Evolutionary conservation across 352 stramenopile species (phyloP).

Genomic region (Globisporangium acanthophoron): DNA sequence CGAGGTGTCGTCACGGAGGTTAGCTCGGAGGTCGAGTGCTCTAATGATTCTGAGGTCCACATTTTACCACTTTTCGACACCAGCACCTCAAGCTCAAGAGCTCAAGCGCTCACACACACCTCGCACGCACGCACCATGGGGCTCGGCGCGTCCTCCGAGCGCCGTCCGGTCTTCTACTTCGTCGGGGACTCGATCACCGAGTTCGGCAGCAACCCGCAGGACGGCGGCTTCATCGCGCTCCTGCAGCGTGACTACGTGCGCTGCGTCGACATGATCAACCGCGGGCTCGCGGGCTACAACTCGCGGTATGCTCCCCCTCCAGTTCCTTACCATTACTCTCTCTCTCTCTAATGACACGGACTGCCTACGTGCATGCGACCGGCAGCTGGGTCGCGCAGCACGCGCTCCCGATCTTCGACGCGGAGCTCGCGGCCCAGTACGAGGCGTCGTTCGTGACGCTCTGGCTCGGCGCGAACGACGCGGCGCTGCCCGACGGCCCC

Average conservation of each 20-base stretch:
- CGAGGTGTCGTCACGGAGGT: too few relatives aligned
- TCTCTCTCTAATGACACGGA: background rate
- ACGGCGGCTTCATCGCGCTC: conserved; percentile 38
- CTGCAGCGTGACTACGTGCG: conserved; percentile 46
- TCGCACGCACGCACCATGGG: conserved; percentile 1
- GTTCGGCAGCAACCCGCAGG: conserved; percentile 25
- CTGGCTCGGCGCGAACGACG: conserved; percentile 62
- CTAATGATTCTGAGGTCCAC: too few relatives aligned
- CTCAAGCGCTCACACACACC: background rate
- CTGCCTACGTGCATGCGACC: background rate
- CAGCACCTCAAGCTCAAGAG: too few relatives aligned
- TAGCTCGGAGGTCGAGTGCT: too few relatives aligned
- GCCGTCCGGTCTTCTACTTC: conserved; percentile 34
- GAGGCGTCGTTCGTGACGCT: conserved; percentile 36
- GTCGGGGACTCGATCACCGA: conserved; percentile 70
- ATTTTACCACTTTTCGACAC: background rate
- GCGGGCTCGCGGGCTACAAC: conserved; percentile 54
- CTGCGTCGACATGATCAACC: conserved; percentile 49
- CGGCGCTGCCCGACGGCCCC: conserved; percentile 25
- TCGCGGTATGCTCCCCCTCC: conserved; percentile 17
- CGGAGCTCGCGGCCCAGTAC: conserved; percentile 25
- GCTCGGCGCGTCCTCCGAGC: conserved; percentile 2
- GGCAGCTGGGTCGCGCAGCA: conserved; percentile 32
- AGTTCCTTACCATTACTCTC: background rate
- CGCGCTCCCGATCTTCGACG: conserved; percentile 31